Base-by-base conservation (phyloP, 306 rosid genomes). In the Vigna trinervia region DNA sequence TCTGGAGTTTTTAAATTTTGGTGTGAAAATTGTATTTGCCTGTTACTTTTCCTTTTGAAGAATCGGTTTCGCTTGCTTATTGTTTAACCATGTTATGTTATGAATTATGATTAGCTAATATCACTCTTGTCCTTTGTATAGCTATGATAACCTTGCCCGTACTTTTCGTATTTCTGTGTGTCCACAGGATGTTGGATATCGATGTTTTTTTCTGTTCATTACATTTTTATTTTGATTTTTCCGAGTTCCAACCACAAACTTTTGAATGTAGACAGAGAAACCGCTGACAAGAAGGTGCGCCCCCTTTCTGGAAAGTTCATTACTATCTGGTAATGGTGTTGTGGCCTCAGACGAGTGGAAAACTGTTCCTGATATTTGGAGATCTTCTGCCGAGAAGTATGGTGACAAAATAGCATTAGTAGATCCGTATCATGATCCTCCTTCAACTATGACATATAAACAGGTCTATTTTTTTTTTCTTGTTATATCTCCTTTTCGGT, bases 361-460 rank as follows among this genome's bases (percentile, higher is more conserved):
- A 81, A 86, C 97, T 15, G 96, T 95, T 84, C 97, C 98, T 64
- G 98, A 95, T 85, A 90, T 95, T 76, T 95, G 98, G 97, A 89
- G 92, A 86, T 80, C 87, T 81, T 85, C 98, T 41, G 91, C 97
- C 0, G 96, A 95, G 81, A 95, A 86, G 81, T 92, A 84, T 71
- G 97, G 97, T 66, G 93, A 90, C 86, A 84, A 50, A 52, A 54
- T 89, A 48, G 98, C 97, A 69, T 71, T 95, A 70, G 78, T 84
- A 22, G 97, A 95, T 85, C 92, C 93, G 34, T 88, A 89, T 77
- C 98, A 92, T 80, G 89, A 90, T 81, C 98, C 97, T 48, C 93
- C 98, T 60, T 84, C 93, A 79, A 83, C 81, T 57, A 71, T 95
- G 84, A 95, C 98, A 46, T 95, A 95, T 87, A 88, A 88, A 78